Base-by-base conservation (phyloP, 2,329 filamentous ascomycete genomes). In the Penicillium palitans region DNA sequence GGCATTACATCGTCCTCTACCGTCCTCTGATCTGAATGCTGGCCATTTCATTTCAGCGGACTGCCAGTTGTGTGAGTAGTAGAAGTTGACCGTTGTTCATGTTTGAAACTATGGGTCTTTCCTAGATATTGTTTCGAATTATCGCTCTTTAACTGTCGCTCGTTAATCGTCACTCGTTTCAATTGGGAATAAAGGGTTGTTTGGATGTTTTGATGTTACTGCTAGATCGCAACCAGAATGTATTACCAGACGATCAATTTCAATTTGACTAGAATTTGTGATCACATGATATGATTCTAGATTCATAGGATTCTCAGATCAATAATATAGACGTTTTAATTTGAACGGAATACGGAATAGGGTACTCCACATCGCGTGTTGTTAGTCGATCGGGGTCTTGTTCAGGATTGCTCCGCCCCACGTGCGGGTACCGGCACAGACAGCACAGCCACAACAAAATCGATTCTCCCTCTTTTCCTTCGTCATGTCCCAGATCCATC, bases 361-460 rank as follows among this genome's bases (percentile, higher is more conserved):
- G 5, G 24, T 25, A 21, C 19, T 42, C 40, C 40, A 42, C 24
- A 44, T 44, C 10, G 21, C 12, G 31, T 31, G 29, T 25, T 40
- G n/a, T 21, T 25, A 1, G 41, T 27, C 15, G 24, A 44, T 29
- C 42, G 25, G 25, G 42, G 13, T 25, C 24, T 3, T 29, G 19
- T 47, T 25, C 21, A 53, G 15, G 40, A 25, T 8, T 25, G 15
- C 21, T 13, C 37, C 35, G 48, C 31, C 40, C 41, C 41, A 53
- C 50, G 31, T 42, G 51, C 35, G 41, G 40, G 13, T 24, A 53
- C 40, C 21, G 29, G 21, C 29, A 46, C 40, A 35, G 51, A 44
- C 31, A 8, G 39, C 49, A 44, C 49, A 53, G 51, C 51, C 51
- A 37, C 51, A 53, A 19, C 40, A 53, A 52, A 52, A 33, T 45